Conservation (phyloP, 495 filamentous ascomycete species). For the Umbilicaria muhlenbergii region DNA sequence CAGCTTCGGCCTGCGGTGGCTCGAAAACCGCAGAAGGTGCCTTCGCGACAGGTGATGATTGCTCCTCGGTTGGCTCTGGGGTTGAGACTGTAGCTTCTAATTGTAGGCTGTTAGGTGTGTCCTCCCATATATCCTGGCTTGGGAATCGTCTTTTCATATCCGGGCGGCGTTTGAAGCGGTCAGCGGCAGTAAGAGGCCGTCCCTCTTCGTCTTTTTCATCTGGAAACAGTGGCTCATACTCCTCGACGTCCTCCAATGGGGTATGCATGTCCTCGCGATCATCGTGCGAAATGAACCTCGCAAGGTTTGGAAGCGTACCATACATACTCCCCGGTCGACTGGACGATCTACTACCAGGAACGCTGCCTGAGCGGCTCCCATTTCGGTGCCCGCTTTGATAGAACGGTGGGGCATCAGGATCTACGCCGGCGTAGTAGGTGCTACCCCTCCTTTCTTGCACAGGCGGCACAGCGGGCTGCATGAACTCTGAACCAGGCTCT, state of each 20-base stretch:
- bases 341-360: slow-evolving; percentile 48
- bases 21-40: slow-evolving; percentile 27
- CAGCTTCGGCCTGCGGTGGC: slow-evolving; percentile 38
- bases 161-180: slow-evolving; percentile 46
- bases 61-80: slow-evolving; percentile 43
- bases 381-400: slow-evolving; percentile 7
- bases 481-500: slow-evolving; percentile 42
- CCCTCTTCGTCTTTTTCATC: slow-evolving; percentile 57
- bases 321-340: slow-evolving; percentile 58
- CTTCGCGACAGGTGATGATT: slow-evolving; percentile 13
- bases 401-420: slow-evolving; percentile 16
- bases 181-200: slow-evolving; percentile 37
- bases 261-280: slow-evolving; percentile 40
- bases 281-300: slow-evolving; percentile 32
- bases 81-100: slow-evolving; percentile 74
- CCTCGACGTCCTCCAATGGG: slow-evolving; percentile 76
- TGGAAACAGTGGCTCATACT: slow-evolving; percentile 90
- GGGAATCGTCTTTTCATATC: slow-evolving; percentile 68
- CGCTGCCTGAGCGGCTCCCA: slow-evolving; percentile 33
- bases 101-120: slow-evolving; percentile 76
- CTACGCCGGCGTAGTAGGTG: slow-evolving; percentile 33
- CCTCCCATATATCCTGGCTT: slow-evolving; percentile 92
- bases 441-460: slow-evolving; percentile 43
- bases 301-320: slow-evolving; percentile 25
- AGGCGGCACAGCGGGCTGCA: slow-evolving; percentile 63